Percentiles rank a stretch among this genome's conserved stretches.
phyloP scores from a whole-genome alignment of 345 rosid species.

The Hibiscus tridactylites region DNA sequence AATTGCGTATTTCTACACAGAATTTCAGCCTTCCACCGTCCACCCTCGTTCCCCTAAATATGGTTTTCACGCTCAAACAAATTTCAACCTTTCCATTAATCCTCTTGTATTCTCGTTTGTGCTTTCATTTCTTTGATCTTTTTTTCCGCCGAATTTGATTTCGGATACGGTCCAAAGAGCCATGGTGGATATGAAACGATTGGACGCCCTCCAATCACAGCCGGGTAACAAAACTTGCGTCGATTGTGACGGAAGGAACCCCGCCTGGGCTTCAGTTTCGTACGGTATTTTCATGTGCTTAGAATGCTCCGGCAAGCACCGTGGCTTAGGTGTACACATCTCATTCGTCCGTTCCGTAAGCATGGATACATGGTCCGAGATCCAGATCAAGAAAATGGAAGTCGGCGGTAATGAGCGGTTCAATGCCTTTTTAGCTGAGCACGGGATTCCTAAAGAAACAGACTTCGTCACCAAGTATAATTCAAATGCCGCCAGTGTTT shows the following conservation, averaged over 20 bases:
- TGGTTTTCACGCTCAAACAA: conserved; percentile 6
- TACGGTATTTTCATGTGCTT: conserved; percentile 97
- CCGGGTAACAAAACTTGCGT: conserved; percentile 85
- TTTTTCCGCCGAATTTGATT: background rate
- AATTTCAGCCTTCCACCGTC: background rate
- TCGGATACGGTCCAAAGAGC: conserved; percentile 11
- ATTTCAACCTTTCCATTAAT: background rate
- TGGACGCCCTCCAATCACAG: conserved; percentile 77
- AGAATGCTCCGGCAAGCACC: conserved; percentile 98
- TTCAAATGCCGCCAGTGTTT: conserved; percentile 66
- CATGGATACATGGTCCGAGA: conserved; percentile 99
- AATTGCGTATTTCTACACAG: background rate
- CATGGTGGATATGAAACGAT: conserved; percentile 72
- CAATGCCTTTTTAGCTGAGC: conserved; percentile 58
- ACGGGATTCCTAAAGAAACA: conserved; percentile 71
- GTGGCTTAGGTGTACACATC: conserved; percentile 97
- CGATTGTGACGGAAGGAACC: conserved; percentile 89
- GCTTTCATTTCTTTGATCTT: background rate
- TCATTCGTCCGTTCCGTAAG: conserved; percentile 98
- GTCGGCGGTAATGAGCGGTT: conserved; percentile 80
- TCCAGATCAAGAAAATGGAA: conserved; percentile 99
- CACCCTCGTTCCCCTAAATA: background rate
- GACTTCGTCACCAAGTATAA: conserved; percentile 78
- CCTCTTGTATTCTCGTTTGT: background rate
- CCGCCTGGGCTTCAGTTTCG: conserved; percentile 97